Base-by-base conservation (phyloP, 495 filamentous ascomycete genomes). In the Pseudomonodictys pantanalensis region DNA sequence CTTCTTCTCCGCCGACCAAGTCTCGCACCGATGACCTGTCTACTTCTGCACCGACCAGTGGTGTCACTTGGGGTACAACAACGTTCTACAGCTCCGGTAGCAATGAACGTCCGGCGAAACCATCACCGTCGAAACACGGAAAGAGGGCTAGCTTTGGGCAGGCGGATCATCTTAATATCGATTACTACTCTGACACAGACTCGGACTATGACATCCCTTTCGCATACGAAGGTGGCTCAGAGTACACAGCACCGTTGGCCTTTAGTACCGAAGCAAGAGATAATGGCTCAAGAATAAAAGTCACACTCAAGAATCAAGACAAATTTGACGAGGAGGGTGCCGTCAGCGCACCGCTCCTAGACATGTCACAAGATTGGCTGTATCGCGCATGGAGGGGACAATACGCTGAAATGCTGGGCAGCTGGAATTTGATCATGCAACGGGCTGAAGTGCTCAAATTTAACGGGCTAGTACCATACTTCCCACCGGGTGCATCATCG, bases 391-490 rank as follows among this genome's bases (percentile, higher is more conserved):
- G 95, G 71, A 83, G 92, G 17, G 80, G 82, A 50, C 78, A 84
- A 33, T 97, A 97, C 68, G 89, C 92, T 10, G 81, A 92, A 59
- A 79, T 95, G 63, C 78, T 97, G 1, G 85, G 82, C 42, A 82
- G 87, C 55, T 97, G 92, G 92, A 80, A 81, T n/a, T 77, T 92
- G 7, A 86, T 87, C 0, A 77, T 89, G 3, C 79, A 86, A 28
- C 79, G 87, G 17, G 81, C 90, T 6, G 90, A 96, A 72, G 82
- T 97, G 20, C 76, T 95, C 52, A 95, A 95, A 65, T 92, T 92
- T 70, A 87, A 90, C 43, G 79, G 82, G 3, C 70, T 87, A 15
- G 56, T 60, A 28, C 32, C 56, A 9, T 71, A 71, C 51, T 72
- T 67, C 41, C 59, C 62, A 23, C 53, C 33, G 22, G n/a, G 41